Base-by-base conservation (phyloP, 331 rosid species). In the Prunus yedoensis region DNA sequence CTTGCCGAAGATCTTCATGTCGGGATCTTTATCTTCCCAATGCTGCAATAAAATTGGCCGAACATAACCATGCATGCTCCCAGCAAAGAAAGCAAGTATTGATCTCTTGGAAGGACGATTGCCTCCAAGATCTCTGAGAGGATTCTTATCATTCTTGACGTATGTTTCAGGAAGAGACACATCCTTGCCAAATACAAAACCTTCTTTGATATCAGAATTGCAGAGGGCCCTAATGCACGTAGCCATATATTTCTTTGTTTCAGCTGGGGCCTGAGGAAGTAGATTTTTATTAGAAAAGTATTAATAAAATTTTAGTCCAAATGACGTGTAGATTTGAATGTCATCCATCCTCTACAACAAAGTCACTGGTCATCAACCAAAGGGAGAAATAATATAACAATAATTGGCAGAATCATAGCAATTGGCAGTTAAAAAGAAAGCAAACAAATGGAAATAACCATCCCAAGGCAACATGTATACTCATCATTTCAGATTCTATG, bases 121-220 rank as follows among this genome's bases (percentile, higher is more conserved):
- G 51, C 97, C 97, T 15, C 98, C 97, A 8, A 92, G 54, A 53
- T 81, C 85, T 82, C 88, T 77, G 0, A 85, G 81, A 76, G 94
- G 96, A 73, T 95, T 88, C 70, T 86, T 83, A 20, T 81, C 54
- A 43, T 85, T 69, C 38, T 52, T 82, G 50, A 95, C 73, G 4
- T 77, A 85, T 15, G 99, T 95, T 87, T 92, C 99, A 2, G 99
- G 92, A 80, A 95, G 99, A 73, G 99, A 91, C 21, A 82, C 86
- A 56, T 95, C 99, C 83, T 85, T 95, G 68, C 99, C 99, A 52
- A 94, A 84, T 83, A 89, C 86, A 81, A 92, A 95, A 46, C 98
- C 96, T 74, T 87, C 96, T 75, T 87, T 90, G 63, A 87, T 67
- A 82, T 95, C 99, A 45, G 97, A 88, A 45, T 95, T 95, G 89